Conservation (phyloP, 1,139 yeast genomes). For the Candida sp. region DNA sequence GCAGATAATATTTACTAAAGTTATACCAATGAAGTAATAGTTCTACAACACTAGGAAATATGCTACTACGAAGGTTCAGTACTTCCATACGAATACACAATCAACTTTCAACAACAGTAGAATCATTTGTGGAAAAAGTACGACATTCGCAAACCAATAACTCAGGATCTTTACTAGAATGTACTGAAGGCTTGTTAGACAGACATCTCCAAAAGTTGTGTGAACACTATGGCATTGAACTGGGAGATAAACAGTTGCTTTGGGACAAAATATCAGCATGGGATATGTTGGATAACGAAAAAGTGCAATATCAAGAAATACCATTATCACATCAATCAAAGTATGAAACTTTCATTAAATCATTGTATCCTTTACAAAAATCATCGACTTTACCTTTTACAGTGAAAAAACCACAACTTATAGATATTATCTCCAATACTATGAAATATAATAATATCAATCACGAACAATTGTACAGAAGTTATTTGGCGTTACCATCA, state of each 20-base stretch:
- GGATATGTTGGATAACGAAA: not conserved
- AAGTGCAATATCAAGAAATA: not conserved
- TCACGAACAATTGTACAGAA: constrained; percentile 24
- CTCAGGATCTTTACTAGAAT: constrained; percentile 9
- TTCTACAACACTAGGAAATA: not conserved
- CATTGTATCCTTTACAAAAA: constrained; percentile 20
- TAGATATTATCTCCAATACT: constrained; percentile 8
- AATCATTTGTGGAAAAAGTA: not conserved
- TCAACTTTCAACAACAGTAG: not conserved
- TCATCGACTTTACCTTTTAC: constrained; percentile 8
- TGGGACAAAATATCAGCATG: constrained; percentile 8
- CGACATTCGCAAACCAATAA: constrained; percentile 5
- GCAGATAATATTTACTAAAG: not conserved
- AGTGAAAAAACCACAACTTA: constrained; percentile 1
- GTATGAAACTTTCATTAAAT: constrained; percentile 3
- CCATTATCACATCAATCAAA: constrained; percentile 1
- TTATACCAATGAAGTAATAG: too few relatives aligned
- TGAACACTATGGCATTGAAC: constrained; percentile 6
- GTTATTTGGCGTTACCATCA: constrained; percentile 33
- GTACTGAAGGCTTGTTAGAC: constrained; percentile 10
- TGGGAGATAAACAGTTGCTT: constrained; percentile 7
- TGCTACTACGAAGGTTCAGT: constrained; percentile 1
- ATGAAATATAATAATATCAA: constrained; percentile 17
- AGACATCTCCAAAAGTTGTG: constrained; percentile 9
- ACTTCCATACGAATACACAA: not conserved